Conservation (phyloP, 2,329 filamentous ascomycete genomes). For the Geosmithia flava region DNA sequence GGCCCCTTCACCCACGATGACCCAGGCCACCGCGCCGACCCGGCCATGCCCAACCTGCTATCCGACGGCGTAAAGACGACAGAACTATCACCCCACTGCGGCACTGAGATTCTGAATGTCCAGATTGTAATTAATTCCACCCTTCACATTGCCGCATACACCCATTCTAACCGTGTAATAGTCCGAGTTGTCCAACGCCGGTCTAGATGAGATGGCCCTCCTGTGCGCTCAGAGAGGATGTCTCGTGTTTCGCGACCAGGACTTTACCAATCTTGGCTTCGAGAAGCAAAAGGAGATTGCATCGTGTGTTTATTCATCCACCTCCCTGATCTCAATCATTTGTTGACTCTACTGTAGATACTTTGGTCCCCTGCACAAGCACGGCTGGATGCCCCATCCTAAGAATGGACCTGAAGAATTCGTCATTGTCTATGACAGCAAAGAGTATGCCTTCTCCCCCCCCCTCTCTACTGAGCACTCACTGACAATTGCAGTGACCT, state of each 20-base stretch:
- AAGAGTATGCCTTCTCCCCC: neutral
- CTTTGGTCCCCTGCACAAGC: slow-evolving; percentile 64
- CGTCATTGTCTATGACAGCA: slow-evolving; percentile 6
- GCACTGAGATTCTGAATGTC: slow-evolving; percentile 26
- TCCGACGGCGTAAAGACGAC: slow-evolving; percentile 6
- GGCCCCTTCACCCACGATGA: slow-evolving; percentile 35
- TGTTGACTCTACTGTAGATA: no score
- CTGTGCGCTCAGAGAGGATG: slow-evolving; percentile 26
- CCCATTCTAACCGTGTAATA: neutral
- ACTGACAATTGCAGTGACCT: neutral
- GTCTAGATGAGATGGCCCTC: slow-evolving; percentile 27
- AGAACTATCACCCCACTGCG: slow-evolving; percentile 12
- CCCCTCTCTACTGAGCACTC: neutral
- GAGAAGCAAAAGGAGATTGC: slow-evolving; percentile 27
- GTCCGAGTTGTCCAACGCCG: slow-evolving; percentile 21
- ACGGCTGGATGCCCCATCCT: slow-evolving; percentile 37
- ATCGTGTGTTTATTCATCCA: neutral
- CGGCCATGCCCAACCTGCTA: slow-evolving; percentile 12
- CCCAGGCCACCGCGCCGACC: slow-evolving; percentile 33
- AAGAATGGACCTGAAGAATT: slow-evolving; percentile 8
- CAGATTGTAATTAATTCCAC: slow-evolving; percentile 24
- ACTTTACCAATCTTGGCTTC: slow-evolving; percentile 23
- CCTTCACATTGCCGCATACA: slow-evolving; percentile 22
- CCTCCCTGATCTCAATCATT: no score
- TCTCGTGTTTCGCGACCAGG: slow-evolving; percentile 21